Base-by-base conservation (phyloP, 257 asterid species). In the Coffea eugenioides region DNA sequence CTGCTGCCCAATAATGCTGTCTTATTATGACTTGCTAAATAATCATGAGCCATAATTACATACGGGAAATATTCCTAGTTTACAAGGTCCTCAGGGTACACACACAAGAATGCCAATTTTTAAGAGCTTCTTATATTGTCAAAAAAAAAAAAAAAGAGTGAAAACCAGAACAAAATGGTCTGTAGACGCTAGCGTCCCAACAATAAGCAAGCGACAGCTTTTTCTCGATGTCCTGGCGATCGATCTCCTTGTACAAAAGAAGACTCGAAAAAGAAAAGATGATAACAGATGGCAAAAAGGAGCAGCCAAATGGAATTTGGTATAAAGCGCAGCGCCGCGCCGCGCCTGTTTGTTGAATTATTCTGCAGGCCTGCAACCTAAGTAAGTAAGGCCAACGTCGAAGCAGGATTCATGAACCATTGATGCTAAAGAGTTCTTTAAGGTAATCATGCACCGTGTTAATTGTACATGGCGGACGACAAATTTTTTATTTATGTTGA, bases 41-140 rank as follows among this genome's bases (percentile, higher is more conserved):
- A 77, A 87, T 87, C 79, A 87, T 85, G 64, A 31, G 45, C 82
- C 57, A 80, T 87, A 61, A 87, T 85, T 71, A 75, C 31, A 10
- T 68, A 68, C 21, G 27, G 56, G 31, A 45, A 66, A 57, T 46
- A 41, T 6, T 71, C 49, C 45, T 41, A 25, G 14, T 21, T 12
- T 31, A 65, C 39, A 65, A 11, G 18, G 41, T 65, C 69, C 69
- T 31, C 34, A 31, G 27, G 36, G 20, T 7, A 25, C 14, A 3
- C 71, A 25, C 14, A 3, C 71, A 66, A 66, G 45, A 13, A 31
- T 23, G 39, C 34, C 34, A 31, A 31, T 31, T 31, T 31, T 31
- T n/a, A n/a, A 31, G 0, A 31, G 34, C 34, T 31, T 31, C 34
- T 31, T 31, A 31, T 31, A n/a, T 31, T 31, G 34, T 31, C 34